A percentile compares a stretch with the other conserved stretches of the same genome.
Evolutionary conservation across 192 early-diverging fungal species (phyloP).

Genomic region (Linnemannia schmuckeri): DNA sequence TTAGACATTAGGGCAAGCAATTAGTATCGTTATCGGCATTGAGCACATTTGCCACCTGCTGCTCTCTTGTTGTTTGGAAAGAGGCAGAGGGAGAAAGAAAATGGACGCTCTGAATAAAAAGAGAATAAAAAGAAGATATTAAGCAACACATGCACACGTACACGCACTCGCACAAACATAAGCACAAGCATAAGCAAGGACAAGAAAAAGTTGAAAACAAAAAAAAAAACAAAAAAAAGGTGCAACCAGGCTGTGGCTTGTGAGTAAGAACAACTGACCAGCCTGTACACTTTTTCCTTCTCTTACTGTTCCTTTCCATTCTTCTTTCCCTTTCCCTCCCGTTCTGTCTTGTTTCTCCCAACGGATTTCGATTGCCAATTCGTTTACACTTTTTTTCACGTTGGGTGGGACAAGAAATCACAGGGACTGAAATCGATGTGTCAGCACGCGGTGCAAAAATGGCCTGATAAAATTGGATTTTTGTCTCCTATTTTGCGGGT

Average conservation of each 20-base stretch:
- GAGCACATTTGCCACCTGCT: background rate
- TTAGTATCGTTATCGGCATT: background rate
- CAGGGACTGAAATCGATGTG: background rate
- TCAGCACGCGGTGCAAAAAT: background rate
- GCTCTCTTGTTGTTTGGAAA: background rate
- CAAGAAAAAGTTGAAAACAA: background rate
- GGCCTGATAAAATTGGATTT: background rate
- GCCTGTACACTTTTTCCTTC: background rate
- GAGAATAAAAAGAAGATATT: too few relatives aligned
- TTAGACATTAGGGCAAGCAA: too few relatives aligned
- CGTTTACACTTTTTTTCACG: background rate
- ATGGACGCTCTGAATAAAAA: background rate
- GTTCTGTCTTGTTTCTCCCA: background rate
- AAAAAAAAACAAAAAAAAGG: background rate
- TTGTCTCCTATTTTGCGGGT: background rate
- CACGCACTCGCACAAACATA: background rate
- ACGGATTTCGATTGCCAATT: background rate
- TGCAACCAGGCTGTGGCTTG: background rate
- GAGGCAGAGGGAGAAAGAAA: background rate
- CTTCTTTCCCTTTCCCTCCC: background rate
- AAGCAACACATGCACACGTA: slow-evolving; percentile 2
- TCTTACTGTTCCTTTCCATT: background rate
- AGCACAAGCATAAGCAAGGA: background rate
- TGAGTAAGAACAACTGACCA: background rate
- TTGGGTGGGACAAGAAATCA: background rate